Evolutionary conservation across 2,329 filamentous ascomycete species (phyloP), one percentile per base, ranked within the genome.

Genomic region (Geoglossum cookeanum): DNA sequence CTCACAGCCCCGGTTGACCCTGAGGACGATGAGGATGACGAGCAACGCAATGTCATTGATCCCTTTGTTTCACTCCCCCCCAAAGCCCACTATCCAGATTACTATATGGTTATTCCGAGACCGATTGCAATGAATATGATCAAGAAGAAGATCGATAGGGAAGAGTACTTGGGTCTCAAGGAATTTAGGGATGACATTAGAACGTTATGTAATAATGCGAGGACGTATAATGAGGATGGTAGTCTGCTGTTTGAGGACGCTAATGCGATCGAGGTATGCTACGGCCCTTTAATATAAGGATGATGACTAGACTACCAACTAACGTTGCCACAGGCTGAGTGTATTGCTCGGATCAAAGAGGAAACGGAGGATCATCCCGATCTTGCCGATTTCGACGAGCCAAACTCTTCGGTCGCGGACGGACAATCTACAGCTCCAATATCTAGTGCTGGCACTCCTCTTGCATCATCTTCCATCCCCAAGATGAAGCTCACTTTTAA

Each of bases 61-160:
- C 91, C 90, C 0, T 98, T 98, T 70, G 79, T 97, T 69, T 90
- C 92, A 66, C 76, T 96, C 35, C 91, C 91, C 0, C 84, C 88
- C 45, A 94, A 88, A 73, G 83, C 84, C 59, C 83, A 91, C 59
- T 98, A 94, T 67, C 85, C 88, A 30, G 90, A 97, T 68, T 98
- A 98, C 74, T 98, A 96, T 68, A 74, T 91, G 67, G 81, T 96
- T 69, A 98, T 98, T 68, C 80, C 84, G 66, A 84, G 83, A 57
- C 92, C 92, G 0, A 96, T 98, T 66, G 91, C 87, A 66, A 95
- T 97, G 85, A 92, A 95, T 64, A 83, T 89, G 68, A 95, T 98
- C 66, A 82, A 87, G 68, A 87, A 85, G 68, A 91, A 88, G 75
- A 95, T 98, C 73, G 96, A 95, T 74, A 91, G 87, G 70, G 87